Base-by-base conservation (phyloP, 768 basidiomycete species). In the Russula sp. region DNA sequence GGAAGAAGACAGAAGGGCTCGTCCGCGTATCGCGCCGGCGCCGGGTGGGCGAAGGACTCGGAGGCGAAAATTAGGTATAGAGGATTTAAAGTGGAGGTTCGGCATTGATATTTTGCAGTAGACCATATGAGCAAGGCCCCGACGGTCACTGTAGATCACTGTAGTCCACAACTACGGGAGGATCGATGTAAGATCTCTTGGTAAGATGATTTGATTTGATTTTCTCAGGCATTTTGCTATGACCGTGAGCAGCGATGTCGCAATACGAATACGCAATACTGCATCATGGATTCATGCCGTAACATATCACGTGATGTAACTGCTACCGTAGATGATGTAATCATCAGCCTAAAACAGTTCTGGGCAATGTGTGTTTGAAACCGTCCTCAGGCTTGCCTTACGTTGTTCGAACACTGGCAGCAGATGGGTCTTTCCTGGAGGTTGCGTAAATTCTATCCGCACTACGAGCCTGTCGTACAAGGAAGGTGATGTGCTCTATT, bases 181-280 rank as follows among this genome's bases (percentile, higher is more conserved):
- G 18, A 52, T n/a, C 1, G 49, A 18, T 37, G 39, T 18, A 7
- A 39, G 44, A 32, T 35, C 5, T 20, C 5, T 51, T n/a, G 48
- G n/a, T 50, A 40, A 51, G 52, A n/a, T 13, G 59, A 40, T 18
- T 50, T 18, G 0, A 31, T 20, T 31, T 3, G 3, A 4, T 18
- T 16, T 8, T 50, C 22, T 6, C 49, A 11, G 49, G 49, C 49
- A 50, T 50, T 7, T 27, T 10, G 39, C 3, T 39, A 20, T 52
- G 51, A 59, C 45, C 57, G 62, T 59, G 62, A 54, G 51, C n/a
- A 48, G 31, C 27, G 31, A 63, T 63, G 62, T 59, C 62, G 62
- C 62, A 59, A 63, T 55, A 27, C 27, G 27, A 27, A 3, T 27
- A 27, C 27, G 27, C 27, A 27, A 27, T 27, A 27, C 27, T 22